phyloP scores from a whole-genome alignment of 345 rosid genomes.

The Euphorbia lathyris region DNA sequence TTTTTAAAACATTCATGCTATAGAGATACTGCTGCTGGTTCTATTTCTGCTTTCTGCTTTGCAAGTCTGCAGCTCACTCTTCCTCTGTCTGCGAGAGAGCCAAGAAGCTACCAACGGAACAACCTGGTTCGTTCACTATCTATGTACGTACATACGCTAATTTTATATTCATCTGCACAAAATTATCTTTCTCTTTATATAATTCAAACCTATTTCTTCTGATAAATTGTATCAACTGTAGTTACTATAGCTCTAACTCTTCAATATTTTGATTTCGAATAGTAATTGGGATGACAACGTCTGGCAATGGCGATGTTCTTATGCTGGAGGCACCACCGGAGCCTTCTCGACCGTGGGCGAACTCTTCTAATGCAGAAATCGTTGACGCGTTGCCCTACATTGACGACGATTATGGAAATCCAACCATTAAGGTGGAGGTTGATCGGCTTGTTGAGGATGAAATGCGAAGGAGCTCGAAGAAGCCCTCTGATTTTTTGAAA shows the following conservation, averaged over 20 bases:
- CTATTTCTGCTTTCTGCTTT: too few species aligned
- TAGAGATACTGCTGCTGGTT: too few species aligned
- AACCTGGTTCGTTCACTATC: background rate
- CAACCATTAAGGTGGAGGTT: conserved; percentile 70
- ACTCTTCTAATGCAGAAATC: conserved; percentile 55
- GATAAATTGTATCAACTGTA: background rate
- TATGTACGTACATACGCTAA: background rate
- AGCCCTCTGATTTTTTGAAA: conserved; percentile 82
- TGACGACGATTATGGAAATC: conserved; percentile 84
- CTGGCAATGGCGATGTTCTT: conserved; percentile 48
- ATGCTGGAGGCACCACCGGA: conserved; percentile 82
- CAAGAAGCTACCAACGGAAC: background rate
- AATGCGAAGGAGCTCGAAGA: conserved; percentile 90
- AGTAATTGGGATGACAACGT: conserved; percentile 25
- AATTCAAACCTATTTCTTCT: too few species aligned
- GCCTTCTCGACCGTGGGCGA: conserved; percentile 59
- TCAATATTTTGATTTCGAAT: background rate
- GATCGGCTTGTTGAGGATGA: conserved; percentile 91
- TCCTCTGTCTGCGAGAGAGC: background rate
- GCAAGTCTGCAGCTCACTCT: background rate
- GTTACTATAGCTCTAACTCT: background rate
- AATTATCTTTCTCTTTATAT: background rate
- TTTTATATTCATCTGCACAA: background rate
- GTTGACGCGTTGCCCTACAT: conserved; percentile 95
- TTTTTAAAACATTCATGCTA: too few species aligned